These are phyloP conservation scores for Penicillium italicum DNA, from an alignment of 2,329 filamentous ascomycete genomes.

Conservation along the genomic window DNA sequence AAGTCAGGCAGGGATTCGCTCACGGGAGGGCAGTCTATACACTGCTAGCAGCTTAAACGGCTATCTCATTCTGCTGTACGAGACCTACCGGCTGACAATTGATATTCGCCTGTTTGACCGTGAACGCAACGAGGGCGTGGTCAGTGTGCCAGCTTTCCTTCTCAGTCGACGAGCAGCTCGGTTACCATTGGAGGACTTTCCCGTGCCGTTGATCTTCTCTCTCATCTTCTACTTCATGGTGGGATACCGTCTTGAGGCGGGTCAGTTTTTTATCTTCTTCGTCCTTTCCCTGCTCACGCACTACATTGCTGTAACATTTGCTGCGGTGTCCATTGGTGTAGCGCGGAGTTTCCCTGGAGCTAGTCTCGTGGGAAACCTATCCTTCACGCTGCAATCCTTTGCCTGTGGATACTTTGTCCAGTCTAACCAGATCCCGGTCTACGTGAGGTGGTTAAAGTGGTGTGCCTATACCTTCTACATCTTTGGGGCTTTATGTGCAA, in stretches of 20 bases:
- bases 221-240: slow-evolving; percentile 75
- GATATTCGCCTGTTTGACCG: slow-evolving; percentile 75
- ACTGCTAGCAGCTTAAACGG: slow-evolving; percentile 69
- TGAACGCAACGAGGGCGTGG: slow-evolving; percentile 69
- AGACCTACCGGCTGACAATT: slow-evolving; percentile 69
- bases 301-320: slow-evolving; percentile 69
- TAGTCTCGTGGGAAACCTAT: slow-evolving; percentile 67
- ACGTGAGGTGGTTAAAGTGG: slow-evolving; percentile 71
- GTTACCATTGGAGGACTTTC: slow-evolving; percentile 67
- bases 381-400: slow-evolving; percentile 69
- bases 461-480: slow-evolving; percentile 51
- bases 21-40: slow-evolving; percentile 69
- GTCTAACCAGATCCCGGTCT: slow-evolving; percentile 67
- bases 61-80: slow-evolving; percentile 72
- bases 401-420: slow-evolving; percentile 76
- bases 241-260: slow-evolving; percentile 62
- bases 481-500: slow-evolving; percentile 67
- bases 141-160: slow-evolving; percentile 65
- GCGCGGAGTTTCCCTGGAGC: slow-evolving; percentile 67
- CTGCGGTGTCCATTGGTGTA: slow-evolving; percentile 63
- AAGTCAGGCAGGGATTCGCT: slow-evolving; percentile 68
- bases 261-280: slow-evolving; percentile 70
- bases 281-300: slow-evolving; percentile 65
- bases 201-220: slow-evolving; percentile 67
- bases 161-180: slow-evolving; percentile 66